Base-by-base conservation (phyloP, 2,329 filamentous ascomycete species). In the Pseudocercospora fuligena region DNA sequence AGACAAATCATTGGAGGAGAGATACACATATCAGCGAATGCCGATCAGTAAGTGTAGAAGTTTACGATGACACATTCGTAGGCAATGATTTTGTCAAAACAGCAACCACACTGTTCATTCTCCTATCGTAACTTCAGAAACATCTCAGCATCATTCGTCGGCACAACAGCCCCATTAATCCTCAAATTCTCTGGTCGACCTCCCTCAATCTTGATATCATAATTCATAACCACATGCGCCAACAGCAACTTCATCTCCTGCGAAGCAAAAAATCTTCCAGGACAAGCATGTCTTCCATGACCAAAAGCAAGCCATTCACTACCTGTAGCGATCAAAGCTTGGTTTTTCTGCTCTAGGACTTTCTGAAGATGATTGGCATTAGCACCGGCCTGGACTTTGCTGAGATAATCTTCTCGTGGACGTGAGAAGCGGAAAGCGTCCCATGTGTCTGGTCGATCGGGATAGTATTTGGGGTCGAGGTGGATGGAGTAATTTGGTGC, bases 241-340 rank as follows among this genome's bases (percentile, higher is more conserved):
- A 84, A 69, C 19, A 83, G 78, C 69, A 83, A 72, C 73, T 84
- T 83, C 73, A 83, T 81, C 75, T 83, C 80, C 67, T 82, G 79
- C 29, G 75, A 76, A 16, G 82, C 68, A 67, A 83, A 83, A 78
- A 83, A 83, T 0, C 81, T 77, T 0, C 82, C 82, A 29, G 70
- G 70, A 57, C 73, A 75, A 23, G 66, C 66, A 63, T 73, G 70
- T 33, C 69, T 59, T 0, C 70, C 70, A 31, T 70, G 65, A 1
- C 70, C 70, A 40, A 73, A 75, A 11, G 68, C 27, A 11, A 68
- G 27, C 47, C 43, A 64, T 19, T 64, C 64, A 9, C 62, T 64
- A 16, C 58, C 54, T 14, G 53, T 54, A 14, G 65, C 65, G 31
- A 67, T 67, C 23, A 67, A 31, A 27, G 65, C 65, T 19, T 53